Evolutionary conservation across 2,329 filamentous ascomycete genomes (phyloP).

Genomic region (Colletotrichum simmondsii): DNA sequence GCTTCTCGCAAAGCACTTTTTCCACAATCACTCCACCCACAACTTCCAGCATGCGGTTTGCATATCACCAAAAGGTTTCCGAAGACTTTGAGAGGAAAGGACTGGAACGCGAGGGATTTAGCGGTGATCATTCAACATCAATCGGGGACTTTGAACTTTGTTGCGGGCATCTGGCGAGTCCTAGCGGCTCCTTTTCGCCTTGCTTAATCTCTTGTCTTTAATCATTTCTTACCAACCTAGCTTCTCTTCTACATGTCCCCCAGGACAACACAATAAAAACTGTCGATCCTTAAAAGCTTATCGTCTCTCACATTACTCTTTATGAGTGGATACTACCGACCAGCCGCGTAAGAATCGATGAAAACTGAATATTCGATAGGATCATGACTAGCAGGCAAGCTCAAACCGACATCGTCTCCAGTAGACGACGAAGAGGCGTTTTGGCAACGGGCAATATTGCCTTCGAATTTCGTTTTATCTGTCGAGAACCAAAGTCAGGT

Average conservation of each 20-base stretch:
- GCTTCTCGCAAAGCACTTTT: neutral
- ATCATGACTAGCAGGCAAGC: too few relatives aligned
- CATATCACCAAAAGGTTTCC: neutral
- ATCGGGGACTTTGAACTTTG: constrained; percentile 27
- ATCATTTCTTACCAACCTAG: constrained; percentile 10
- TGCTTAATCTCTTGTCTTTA: constrained; percentile 28
- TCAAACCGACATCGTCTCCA: neutral
- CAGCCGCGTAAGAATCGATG: too few relatives aligned
- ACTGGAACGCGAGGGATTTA: constrained; percentile 7
- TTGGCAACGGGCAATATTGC: neutral
- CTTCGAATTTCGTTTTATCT: neutral
- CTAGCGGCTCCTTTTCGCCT: constrained; percentile 7
- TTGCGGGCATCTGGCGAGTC: constrained; percentile 20
- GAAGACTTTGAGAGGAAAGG: constrained; percentile 16
- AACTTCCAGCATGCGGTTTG: neutral
- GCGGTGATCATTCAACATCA: constrained; percentile 1
- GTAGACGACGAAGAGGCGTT: neutral
- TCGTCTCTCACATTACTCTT: too few relatives aligned
- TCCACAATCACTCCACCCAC: neutral
- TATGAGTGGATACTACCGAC: too few relatives aligned
- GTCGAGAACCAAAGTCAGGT: neutral
- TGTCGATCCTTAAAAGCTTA: constrained; percentile 22
- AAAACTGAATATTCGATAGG: too few relatives aligned
- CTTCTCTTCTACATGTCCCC: constrained; percentile 22
- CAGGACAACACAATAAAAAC: constrained; percentile 14